These are phyloP conservation scores for Chytridium lagenaria DNA, from an alignment of 371 early-diverging fungal genomes.

Conservation along the genomic window DNA sequence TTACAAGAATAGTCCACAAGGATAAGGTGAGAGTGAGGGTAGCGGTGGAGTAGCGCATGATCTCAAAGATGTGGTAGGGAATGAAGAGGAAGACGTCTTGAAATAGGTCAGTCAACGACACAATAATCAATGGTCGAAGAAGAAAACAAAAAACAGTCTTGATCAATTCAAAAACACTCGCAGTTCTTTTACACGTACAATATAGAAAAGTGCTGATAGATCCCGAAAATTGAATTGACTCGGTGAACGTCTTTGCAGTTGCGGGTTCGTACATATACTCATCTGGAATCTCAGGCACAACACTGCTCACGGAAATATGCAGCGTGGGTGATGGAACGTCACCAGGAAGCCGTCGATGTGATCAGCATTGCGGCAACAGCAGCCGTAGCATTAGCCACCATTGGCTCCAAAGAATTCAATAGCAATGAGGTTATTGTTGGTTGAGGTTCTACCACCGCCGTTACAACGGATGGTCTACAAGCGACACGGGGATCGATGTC, in stretches of 20 bases:
- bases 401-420: background rate
- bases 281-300: background rate
- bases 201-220: conserved; percentile 11
- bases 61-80: conserved; percentile 30
- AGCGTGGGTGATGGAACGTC: too few species aligned
- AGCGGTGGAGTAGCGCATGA: conserved; percentile 36
- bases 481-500: background rate
- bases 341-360: background rate
- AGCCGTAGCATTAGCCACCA: background rate
- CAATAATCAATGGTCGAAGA: too few species aligned
- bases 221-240: background rate
- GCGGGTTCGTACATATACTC: conserved; percentile 7
- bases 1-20: conserved; percentile 38
- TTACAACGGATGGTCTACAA: too few species aligned
- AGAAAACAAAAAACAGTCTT: too few species aligned
- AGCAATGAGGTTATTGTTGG: background rate
- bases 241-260: background rate
- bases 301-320: background rate
- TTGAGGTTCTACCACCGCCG: background rate
- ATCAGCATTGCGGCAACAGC: background rate
- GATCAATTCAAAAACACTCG: too few species aligned
- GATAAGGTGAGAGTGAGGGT: conserved; percentile 45
- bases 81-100: conserved; percentile 17
- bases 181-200: background rate
- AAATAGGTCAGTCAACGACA: too few species aligned